Evolutionary conservation across 257 asterid genomes (phyloP), one percentile per base, ranked within the genome.

Genomic region (Solanum gracilifrons): DNA sequence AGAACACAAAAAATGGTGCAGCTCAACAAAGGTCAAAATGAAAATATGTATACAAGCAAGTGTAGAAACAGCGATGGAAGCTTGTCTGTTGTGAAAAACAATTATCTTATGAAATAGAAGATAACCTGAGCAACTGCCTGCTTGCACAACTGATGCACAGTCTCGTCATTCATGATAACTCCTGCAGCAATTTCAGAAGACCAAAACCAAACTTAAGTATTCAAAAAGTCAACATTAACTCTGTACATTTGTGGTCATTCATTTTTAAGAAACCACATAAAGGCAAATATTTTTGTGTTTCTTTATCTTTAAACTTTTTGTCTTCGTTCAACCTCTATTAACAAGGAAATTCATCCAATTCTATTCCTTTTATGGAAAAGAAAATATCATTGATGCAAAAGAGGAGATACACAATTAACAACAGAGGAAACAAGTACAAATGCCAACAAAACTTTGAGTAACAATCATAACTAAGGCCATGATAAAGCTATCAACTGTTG

Each of bases 101-200:
- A 80, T 8, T 80, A 79, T 80, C 66, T 35, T 75, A 36, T 39
- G 64, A 48, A 55, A 85, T 85, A 13, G 31, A 60, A 66, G 51
- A 69, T 92, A 92, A 97, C 99, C 97, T 97, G 99, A 79, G 98
- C 87, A 88, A 97, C 97, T 39, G 99, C 99, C 91, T 95, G 99
- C 90, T 95, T 95, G 85, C 99, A 97, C 89, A 97, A 88, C 88
- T 97, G 99, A 90, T 93, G 95, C 87, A 97, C 98, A 83, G 99
- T 97, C 92, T 94, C 99, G 86, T 97, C 99, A 86, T 97, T 97
- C 95, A 97, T 91, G 90, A 97, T 95, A 79, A 95, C 98, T 87
- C 99, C 99, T 97, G 98, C 91, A 93, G 85, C 91, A 21, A 87
- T 90, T 84, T 76, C 87, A 90, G 85, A 83, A 13, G 87, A 36